phyloP scores from a whole-genome alignment of 1,139 yeast genomes.

The Wickerhamomyces sp. region DNA sequence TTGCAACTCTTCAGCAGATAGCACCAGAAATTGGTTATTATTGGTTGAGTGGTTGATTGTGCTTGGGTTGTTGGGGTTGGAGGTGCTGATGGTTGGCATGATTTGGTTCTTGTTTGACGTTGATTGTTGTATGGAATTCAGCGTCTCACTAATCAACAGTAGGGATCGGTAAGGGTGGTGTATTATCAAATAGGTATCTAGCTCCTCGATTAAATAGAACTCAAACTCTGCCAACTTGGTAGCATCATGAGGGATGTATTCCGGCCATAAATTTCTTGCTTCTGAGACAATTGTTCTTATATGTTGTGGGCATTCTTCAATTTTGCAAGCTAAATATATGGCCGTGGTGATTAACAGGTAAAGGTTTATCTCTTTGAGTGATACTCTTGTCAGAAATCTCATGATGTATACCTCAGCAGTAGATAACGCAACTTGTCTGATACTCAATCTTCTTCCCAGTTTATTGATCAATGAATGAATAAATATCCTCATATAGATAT shows the following conservation, averaged over 20 bases:
- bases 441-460: slow-evolving; percentile 70
- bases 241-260: slow-evolving; percentile 85
- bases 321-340: slow-evolving; percentile 84
- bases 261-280: slow-evolving; percentile 92
- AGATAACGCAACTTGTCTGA: slow-evolving; percentile 79
- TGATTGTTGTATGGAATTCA: too few species aligned
- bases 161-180: slow-evolving; percentile 88
- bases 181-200: slow-evolving; percentile 72
- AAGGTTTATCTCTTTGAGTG: slow-evolving; percentile 75
- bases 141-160: slow-evolving; percentile 43
- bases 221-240: slow-evolving; percentile 96
- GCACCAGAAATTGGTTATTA: slow-evolving; percentile 4
- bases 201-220: slow-evolving; percentile 85
- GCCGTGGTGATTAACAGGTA: slow-evolving; percentile 81
- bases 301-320: slow-evolving; percentile 94
- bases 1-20: slow-evolving; percentile 64
- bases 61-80: slow-evolving; percentile 2
- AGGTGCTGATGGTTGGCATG: slow-evolving; percentile 24
- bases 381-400: slow-evolving; percentile 67
- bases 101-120: too few species aligned
- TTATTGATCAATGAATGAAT: slow-evolving; percentile 65
- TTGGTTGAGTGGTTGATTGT: too few species aligned
- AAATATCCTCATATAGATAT: slow-evolving; percentile 60
- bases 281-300: slow-evolving; percentile 78
- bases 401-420: slow-evolving; percentile 84